Conservation (phyloP, 2,329 filamentous ascomycete species). For the Claviceps quebecensis region DNA sequence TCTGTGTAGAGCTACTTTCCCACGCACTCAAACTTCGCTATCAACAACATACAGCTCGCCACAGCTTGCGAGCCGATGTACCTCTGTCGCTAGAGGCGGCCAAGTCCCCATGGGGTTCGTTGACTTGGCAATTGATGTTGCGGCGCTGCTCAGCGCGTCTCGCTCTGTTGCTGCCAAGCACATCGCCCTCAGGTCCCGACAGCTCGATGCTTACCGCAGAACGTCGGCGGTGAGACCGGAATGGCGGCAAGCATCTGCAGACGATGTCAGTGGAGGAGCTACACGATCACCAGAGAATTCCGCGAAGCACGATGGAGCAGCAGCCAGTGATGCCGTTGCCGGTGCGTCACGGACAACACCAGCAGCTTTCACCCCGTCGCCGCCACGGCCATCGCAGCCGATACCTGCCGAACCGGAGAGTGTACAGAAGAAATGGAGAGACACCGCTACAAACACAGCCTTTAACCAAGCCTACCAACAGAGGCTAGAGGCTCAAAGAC, state of each 20-base stretch:
- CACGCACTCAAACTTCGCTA: background rate
- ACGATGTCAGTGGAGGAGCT: background rate
- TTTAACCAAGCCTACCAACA: slow-evolving; percentile 5
- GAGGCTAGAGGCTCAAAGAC: slow-evolving; percentile 3
- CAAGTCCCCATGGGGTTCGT: slow-evolving; percentile 40
- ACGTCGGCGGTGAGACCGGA: slow-evolving; percentile 29
- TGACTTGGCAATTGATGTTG: slow-evolving; percentile 54
- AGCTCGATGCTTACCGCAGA: slow-evolving; percentile 36
- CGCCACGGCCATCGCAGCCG: background rate
- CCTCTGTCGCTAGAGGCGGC: slow-evolving; percentile 11
- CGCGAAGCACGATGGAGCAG: background rate
- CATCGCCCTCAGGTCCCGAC: slow-evolving; percentile 39
- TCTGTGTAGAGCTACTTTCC: background rate
- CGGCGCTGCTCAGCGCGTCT: slow-evolving; percentile 55
- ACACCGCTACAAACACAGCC: background rate
- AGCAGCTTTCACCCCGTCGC: background rate
- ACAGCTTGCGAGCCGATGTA: slow-evolving; percentile 11
- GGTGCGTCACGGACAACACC: background rate
- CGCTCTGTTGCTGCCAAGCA: slow-evolving; percentile 52
- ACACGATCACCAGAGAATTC: background rate
- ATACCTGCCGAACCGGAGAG: background rate
- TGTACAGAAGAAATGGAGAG: background rate
- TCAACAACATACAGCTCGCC: background rate
- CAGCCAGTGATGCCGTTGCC: background rate
- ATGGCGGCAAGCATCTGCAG: slow-evolving; percentile 12